phyloP scores from a whole-genome alignment of 2,329 filamentous ascomycete genomes.

The Bisporella sp. region DNA sequence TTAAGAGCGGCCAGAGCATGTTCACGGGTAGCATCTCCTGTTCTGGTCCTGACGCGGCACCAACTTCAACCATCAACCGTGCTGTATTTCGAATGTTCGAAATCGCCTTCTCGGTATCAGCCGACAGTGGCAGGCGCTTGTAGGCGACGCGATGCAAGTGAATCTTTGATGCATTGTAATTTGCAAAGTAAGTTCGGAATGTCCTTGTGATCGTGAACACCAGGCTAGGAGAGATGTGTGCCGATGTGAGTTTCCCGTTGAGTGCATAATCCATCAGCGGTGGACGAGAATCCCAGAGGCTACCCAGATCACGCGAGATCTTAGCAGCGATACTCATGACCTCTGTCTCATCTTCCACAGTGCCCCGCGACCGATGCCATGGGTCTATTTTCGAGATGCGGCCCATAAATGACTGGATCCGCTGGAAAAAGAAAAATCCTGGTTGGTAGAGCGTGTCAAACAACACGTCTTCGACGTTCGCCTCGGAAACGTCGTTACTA shows the following conservation, averaged over 20 bases:
- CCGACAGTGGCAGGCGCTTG: slow-evolving; percentile 39
- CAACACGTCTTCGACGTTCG: slow-evolving; percentile 37
- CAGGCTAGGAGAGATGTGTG: slow-evolving; percentile 41
- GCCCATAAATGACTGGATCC: slow-evolving; percentile 50
- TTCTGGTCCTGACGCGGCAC: slow-evolving; percentile 25
- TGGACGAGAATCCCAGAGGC: slow-evolving; percentile 43
- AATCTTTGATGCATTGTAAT: slow-evolving; percentile 48
- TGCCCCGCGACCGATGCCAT: slow-evolving; percentile 48
- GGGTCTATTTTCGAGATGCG: slow-evolving; percentile 49
- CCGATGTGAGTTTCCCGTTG: slow-evolving; percentile 40
- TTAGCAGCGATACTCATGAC: slow-evolving; percentile 46
- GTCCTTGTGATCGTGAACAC: slow-evolving; percentile 43
- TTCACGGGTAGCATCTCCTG: slow-evolving; percentile 43
- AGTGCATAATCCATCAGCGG: slow-evolving; percentile 49
- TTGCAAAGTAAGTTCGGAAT: slow-evolving; percentile 49
- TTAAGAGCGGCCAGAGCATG: slow-evolving; percentile 50
- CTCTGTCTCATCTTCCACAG: slow-evolving; percentile 50
- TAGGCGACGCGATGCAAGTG: slow-evolving; percentile 52
- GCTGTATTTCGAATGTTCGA: slow-evolving; percentile 41
- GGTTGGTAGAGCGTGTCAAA: slow-evolving; percentile 50
- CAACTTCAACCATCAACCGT: slow-evolving; percentile 35
- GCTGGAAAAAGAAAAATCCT: slow-evolving; percentile 49
- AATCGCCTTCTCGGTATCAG: slow-evolving; percentile 39
- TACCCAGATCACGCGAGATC: slow-evolving; percentile 43
- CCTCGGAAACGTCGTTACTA: slow-evolving; percentile 18